Evolutionary conservation across 208 protist genomes (phyloP).

Genomic region (Wallacemonas sp.): DNA sequence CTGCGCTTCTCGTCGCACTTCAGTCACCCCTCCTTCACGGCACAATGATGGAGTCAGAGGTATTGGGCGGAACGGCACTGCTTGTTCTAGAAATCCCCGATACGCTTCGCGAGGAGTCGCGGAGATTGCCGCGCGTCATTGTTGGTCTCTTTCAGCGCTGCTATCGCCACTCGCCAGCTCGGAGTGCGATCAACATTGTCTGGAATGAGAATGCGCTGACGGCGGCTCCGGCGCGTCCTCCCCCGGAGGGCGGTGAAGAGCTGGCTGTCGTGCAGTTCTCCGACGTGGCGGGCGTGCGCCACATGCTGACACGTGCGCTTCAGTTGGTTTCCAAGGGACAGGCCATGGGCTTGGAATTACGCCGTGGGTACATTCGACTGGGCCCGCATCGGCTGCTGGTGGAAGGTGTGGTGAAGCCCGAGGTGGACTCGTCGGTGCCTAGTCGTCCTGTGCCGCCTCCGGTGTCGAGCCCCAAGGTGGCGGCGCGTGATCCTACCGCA

Average conservation of each 20-base stretch:
- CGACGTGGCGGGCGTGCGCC: constrained; percentile 10
- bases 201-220: not conserved
- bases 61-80: constrained; percentile 46
- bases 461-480: too few relatives aligned
- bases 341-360: constrained; percentile 33
- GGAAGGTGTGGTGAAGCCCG: constrained; percentile 42
- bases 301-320: constrained; percentile 22
- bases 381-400: constrained; percentile 47
- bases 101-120: constrained; percentile 5
- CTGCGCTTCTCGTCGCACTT: not conserved
- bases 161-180: constrained; percentile 16
- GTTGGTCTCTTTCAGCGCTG: constrained; percentile 15
- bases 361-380: constrained; percentile 44
- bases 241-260: too few relatives aligned
- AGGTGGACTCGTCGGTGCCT: too few relatives aligned
- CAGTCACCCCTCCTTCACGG: not conserved
- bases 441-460: too few relatives aligned
- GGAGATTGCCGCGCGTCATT: constrained; percentile 6
- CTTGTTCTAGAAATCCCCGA: constrained; percentile 36
- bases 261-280: constrained; percentile 18
- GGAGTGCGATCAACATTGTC: not conserved
- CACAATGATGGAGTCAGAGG: constrained; percentile 40
- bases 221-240: too few relatives aligned
- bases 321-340: constrained; percentile 18
- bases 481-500: too few relatives aligned